Conservation (phyloP, 805 yeast genomes). For the Jamesozyma spencerorum region DNA sequence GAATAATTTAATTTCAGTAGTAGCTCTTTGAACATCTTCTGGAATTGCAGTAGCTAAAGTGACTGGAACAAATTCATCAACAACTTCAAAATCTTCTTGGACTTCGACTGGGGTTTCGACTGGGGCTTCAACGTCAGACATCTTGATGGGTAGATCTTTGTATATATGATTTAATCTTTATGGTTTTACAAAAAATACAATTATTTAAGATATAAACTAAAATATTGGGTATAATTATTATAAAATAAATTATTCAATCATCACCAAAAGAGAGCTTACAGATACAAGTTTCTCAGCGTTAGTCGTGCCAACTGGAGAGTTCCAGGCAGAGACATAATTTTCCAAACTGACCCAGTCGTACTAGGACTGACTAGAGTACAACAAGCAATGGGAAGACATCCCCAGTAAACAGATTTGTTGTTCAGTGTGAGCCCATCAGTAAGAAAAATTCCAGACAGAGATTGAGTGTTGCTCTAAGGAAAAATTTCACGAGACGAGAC, state of each 20-base stretch:
- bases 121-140: constrained; percentile 75
- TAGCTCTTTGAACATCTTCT: constrained; percentile 91
- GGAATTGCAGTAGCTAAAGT: constrained; percentile 94
- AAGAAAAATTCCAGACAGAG: too few species aligned
- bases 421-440: too few species aligned
- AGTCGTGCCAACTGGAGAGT: too few species aligned
- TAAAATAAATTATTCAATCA: not conserved
- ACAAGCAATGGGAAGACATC: too few species aligned
- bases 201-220: not conserved
- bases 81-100: constrained; percentile 59
- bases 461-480: too few species aligned
- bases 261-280: too few species aligned
- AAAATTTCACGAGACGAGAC: too few species aligned
- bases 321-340: too few species aligned
- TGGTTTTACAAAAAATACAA: not conserved
- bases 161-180: constrained; percentile 4
- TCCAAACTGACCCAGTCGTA: too few species aligned
- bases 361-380: too few species aligned
- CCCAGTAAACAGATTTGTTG: too few species aligned
- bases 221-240: constrained; percentile 1
- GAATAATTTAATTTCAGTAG: constrained; percentile 93
- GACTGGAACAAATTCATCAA: constrained; percentile 63
- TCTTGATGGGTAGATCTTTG: constrained; percentile 29
- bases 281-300: too few species aligned
- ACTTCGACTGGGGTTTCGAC: constrained; percentile 34